phyloP scores from a whole-genome alignment of 2,329 filamentous ascomycete genomes.

The Colletotrichum filicis region DNA sequence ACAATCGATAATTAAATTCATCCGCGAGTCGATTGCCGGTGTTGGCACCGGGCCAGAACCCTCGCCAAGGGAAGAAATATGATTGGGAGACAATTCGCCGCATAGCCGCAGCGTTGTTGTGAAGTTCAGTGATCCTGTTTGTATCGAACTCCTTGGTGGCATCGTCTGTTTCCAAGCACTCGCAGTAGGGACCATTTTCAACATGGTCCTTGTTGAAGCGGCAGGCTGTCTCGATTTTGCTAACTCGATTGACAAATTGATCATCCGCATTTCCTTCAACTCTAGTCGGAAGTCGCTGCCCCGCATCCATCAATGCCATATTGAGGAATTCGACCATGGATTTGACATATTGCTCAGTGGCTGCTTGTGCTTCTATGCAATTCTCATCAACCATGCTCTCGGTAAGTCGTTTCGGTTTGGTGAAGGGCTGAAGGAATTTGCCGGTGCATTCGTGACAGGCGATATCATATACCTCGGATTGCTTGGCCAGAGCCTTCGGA shows the following conservation, averaged over 20 bases:
- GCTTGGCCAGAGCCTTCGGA: background rate
- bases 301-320: background rate
- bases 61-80: slow-evolving; percentile 6
- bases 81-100: slow-evolving; percentile 7
- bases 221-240: slow-evolving; percentile 29
- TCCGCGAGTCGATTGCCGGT: no score
- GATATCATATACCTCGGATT: background rate
- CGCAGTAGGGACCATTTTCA: background rate
- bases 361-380: background rate
- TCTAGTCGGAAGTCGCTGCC: no score
- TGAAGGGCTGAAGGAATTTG: slow-evolving; percentile 12
- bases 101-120: slow-evolving; percentile 22
- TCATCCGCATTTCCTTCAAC: background rate
- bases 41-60: background rate
- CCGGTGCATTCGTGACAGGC: slow-evolving; percentile 22
- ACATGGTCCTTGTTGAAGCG: slow-evolving; percentile 31
- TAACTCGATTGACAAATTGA: background rate
- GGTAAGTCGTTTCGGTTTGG: background rate
- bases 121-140: slow-evolving; percentile 7
- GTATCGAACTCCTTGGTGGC: background rate
- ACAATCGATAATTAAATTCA: background rate
- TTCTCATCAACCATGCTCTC: background rate
- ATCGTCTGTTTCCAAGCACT: background rate
- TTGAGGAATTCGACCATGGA: slow-evolving; percentile 7
- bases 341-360: slow-evolving; percentile 4